A percentile compares a stretch with the other conserved stretches of the same genome.
Conservation (phyloP, 2,329 filamentous ascomycete genomes). For the Ophidiomyces ophidiicola region DNA sequence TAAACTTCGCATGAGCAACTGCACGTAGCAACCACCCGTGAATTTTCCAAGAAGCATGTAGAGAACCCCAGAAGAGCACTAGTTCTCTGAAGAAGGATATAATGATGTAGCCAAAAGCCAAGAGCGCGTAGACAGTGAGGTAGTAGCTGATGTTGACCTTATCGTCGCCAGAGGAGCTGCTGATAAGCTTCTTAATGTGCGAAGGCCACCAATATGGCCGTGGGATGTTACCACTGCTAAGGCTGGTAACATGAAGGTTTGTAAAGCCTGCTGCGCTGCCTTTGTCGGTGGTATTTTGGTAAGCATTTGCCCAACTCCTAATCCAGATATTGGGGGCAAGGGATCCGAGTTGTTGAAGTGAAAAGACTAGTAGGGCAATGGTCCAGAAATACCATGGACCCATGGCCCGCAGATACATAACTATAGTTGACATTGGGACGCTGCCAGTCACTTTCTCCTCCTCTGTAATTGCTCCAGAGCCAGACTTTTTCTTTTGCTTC, state of each 20-base stretch:
- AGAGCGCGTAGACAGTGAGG: constrained; percentile 64
- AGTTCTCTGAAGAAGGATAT: constrained; percentile 72
- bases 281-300: constrained; percentile 36
- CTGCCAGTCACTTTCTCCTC: constrained; percentile 76
- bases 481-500: constrained; percentile 28
- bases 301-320: constrained; percentile 86
- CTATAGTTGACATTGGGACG: constrained; percentile 76
- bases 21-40: constrained; percentile 66
- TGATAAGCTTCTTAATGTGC: constrained; percentile 20
- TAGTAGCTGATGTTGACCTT: constrained; percentile 76
- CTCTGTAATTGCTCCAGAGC: constrained; percentile 38
- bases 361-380: constrained; percentile 61
- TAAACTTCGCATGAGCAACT: constrained; percentile 82
- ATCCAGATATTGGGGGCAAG: constrained; percentile 93
- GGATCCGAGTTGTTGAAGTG: constrained; percentile 68
- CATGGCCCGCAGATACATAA: constrained; percentile 79
- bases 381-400: constrained; percentile 96
- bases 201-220: constrained; percentile 23
- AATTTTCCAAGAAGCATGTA: constrained; percentile 74
- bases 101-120: constrained; percentile 66
- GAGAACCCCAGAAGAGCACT: constrained; percentile 83
- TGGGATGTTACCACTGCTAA: constrained; percentile 28
- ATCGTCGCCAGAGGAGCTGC: constrained; percentile 17
- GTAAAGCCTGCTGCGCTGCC: constrained; percentile 20
- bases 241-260: constrained; percentile 27